Evolutionary conservation across 164 flowering plant genomes (phyloP).

Genomic region (Vitis rotundifolia): DNA sequence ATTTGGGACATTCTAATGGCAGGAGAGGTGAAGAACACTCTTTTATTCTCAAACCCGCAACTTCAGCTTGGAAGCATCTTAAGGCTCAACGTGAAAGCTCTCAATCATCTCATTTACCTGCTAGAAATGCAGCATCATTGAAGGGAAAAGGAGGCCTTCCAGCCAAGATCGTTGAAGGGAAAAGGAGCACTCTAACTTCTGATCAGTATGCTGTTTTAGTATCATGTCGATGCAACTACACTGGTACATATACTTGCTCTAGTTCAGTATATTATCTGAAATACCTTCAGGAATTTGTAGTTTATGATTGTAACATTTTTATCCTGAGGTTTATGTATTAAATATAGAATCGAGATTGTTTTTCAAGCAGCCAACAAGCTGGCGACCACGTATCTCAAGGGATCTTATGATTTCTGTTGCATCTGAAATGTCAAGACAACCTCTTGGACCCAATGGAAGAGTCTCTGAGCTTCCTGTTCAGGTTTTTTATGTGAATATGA

Average conservation of each 20-base stretch:
- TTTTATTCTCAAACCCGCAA: slow-evolving; percentile 84
- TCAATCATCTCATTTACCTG: slow-evolving; percentile 33
- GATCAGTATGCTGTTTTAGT: slow-evolving; percentile 82
- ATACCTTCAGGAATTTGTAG: not conserved
- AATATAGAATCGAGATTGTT: slow-evolving; percentile 75
- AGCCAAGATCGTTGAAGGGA: slow-evolving; percentile 38
- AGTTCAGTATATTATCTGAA: slow-evolving; percentile 2
- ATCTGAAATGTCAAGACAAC: slow-evolving; percentile 76
- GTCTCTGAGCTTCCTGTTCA: slow-evolving; percentile 82
- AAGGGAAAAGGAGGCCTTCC: slow-evolving; percentile 16
- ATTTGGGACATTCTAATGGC: slow-evolving; percentile 19
- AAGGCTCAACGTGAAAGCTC: slow-evolving; percentile 39
- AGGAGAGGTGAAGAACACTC: slow-evolving; percentile 99
- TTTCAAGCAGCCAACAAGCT: slow-evolving; percentile 77
- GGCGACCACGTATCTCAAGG: slow-evolving; percentile 81
- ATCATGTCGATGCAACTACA: slow-evolving; percentile 92
- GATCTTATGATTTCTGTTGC: slow-evolving; percentile 93
- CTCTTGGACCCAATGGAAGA: slow-evolving; percentile 47
- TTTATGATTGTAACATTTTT: not conserved
- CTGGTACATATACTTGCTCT: slow-evolving; percentile 49
- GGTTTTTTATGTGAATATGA: slow-evolving; percentile 35
- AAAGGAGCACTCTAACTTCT: slow-evolving; percentile 30
- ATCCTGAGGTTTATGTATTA: slow-evolving; percentile 4
- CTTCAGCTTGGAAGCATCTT: slow-evolving; percentile 51
- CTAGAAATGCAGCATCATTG: slow-evolving; percentile 39